Evolutionary conservation across 2,329 filamentous ascomycete genomes (phyloP).

Genomic region (Tolypocladium tropicale): DNA sequence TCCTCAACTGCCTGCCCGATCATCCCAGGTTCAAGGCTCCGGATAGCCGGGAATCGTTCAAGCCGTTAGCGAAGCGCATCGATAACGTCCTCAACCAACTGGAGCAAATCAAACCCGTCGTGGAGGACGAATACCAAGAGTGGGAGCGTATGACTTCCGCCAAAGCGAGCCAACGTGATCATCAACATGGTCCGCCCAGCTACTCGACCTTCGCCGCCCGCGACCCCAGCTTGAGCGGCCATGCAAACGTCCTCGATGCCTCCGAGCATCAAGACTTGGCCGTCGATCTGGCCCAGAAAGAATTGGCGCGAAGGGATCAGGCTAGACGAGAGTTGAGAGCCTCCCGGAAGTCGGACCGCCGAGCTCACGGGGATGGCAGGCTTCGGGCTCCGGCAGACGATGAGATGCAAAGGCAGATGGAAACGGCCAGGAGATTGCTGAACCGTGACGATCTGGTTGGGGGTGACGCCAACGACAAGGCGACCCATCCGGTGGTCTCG

Average conservation of each 20-base stretch:
- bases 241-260: constrained; percentile 54
- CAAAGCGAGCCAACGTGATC: constrained; percentile 11
- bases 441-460: constrained; percentile 16
- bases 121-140: constrained; percentile 59
- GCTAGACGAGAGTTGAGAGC: constrained; percentile 46
- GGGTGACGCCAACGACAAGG: constrained; percentile 11
- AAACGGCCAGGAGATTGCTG: constrained; percentile 37
- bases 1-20: constrained; percentile 60
- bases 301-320: constrained; percentile 58
- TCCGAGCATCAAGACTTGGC: constrained; percentile 65
- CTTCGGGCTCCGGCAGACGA: constrained; percentile 23
- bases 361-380: neutral
- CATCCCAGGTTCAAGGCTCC: constrained; percentile 68
- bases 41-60: constrained; percentile 54
- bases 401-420: constrained; percentile 41
- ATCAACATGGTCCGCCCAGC: constrained; percentile 13
- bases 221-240: constrained; percentile 52
- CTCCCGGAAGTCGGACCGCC: constrained; percentile 15
- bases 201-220: constrained; percentile 39
- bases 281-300: constrained; percentile 62
- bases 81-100: constrained; percentile 56
- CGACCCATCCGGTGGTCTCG: constrained; percentile 13
- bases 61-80: constrained; percentile 36
- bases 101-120: constrained; percentile 68
- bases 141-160: constrained; percentile 47